A percentile compares a stretch with the other conserved stretches of the same genome.
phyloP scores from a whole-genome alignment of 495 filamentous ascomycete species.

The Trichoderma asperelloides region DNA sequence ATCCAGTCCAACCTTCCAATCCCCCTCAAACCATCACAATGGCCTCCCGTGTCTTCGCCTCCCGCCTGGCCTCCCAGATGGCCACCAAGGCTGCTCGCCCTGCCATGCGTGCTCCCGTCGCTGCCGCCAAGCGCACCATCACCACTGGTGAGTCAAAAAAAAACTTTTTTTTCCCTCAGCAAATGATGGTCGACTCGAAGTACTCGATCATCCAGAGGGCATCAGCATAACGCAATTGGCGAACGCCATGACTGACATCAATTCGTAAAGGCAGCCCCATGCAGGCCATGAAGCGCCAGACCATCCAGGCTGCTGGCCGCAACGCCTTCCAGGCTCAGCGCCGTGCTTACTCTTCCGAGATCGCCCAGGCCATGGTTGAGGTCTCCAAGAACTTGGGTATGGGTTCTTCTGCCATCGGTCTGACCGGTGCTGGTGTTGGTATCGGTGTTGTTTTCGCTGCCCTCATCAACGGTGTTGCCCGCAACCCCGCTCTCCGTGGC shows the following conservation, averaged over 20 bases:
- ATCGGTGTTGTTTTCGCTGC: conserved; percentile 86
- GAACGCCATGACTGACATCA: conserved; percentile 20
- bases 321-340: conserved; percentile 54
- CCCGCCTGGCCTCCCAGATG: conserved; percentile 59
- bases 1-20: conserved; percentile 29
- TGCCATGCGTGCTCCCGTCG: conserved; percentile 51
- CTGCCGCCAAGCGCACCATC: conserved; percentile 61
- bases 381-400: conserved; percentile 83
- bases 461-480: conserved; percentile 73
- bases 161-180: conserved; percentile 9
- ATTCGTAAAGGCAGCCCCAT: conserved; percentile 34
- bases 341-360: conserved; percentile 72
- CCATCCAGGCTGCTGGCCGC: conserved; percentile 44
- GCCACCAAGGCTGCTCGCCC: conserved; percentile 65
- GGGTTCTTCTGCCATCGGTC: conserved; percentile 79
- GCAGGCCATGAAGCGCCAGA: conserved; percentile 60
- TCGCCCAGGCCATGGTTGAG: conserved; percentile 76
- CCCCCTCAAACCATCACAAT: conserved; percentile 51
- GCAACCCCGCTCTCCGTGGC: conserved; percentile 82
- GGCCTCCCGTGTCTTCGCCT: conserved; percentile 64
- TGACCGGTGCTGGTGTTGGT: conserved; percentile 86
- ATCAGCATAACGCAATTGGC: background rate
- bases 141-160: conserved; percentile 35
- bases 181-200: conserved; percentile 11
- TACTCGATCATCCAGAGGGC: conserved; percentile 8